Evolutionary conservation across 192 early-diverging fungal species (phyloP).

Genomic region (Entomortierella parvispora): DNA sequence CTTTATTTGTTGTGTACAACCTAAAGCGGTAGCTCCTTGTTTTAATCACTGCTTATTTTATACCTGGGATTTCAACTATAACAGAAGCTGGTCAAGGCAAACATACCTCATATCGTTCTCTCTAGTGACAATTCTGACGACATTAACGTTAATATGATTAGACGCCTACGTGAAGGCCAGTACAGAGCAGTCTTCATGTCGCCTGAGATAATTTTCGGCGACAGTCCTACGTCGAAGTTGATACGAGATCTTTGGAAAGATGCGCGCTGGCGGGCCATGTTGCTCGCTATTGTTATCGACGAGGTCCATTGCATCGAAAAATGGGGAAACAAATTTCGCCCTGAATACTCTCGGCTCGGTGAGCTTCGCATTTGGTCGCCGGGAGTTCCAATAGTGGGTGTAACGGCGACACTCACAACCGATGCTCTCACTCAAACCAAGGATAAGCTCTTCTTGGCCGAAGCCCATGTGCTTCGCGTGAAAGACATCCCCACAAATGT

Average conservation of each 20-base stretch:
- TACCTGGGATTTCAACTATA: conserved; percentile 1
- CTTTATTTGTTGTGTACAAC: background rate
- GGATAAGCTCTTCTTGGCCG: conserved; percentile 5
- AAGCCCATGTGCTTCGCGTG: background rate
- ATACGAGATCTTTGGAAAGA: background rate
- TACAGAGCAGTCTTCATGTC: conserved; percentile 26
- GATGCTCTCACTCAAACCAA: conserved; percentile 1
- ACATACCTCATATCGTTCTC: conserved; percentile 16
- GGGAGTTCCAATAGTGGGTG: conserved; percentile 13
- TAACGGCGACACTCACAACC: conserved; percentile 14
- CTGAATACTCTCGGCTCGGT: conserved; percentile 12
- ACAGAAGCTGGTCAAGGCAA: conserved; percentile 14
- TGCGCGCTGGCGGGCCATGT: background rate
- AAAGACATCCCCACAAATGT: conserved; percentile 5
- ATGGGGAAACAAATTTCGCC: conserved; percentile 20
- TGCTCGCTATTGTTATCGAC: conserved; percentile 17
- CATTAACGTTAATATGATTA: background rate
- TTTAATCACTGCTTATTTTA: conserved; percentile 4
- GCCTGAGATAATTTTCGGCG: conserved; percentile 18
- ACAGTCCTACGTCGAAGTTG: conserved; percentile 7
- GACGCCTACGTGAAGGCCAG: conserved; percentile 5
- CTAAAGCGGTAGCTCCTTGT: background rate
- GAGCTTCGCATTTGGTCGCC: conserved; percentile 20
- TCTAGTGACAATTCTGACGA: conserved; percentile 4
- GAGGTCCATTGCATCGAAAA: conserved; percentile 22